Evolutionary conservation across 129 eudicot species (phyloP).

Genomic region (Arctium minus): DNA sequence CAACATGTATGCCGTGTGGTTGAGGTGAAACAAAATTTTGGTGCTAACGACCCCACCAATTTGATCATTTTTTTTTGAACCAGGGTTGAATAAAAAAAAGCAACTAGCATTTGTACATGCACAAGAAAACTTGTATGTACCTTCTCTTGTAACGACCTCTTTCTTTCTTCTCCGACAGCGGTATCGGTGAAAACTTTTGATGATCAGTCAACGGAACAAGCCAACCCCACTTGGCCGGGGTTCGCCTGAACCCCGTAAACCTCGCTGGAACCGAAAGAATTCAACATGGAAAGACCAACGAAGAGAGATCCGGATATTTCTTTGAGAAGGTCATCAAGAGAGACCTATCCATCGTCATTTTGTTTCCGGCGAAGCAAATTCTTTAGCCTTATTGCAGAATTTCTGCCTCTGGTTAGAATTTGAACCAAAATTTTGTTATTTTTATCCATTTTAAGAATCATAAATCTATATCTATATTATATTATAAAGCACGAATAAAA

Average conservation of each 20-base stretch:
- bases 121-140: background rate
- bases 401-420: constrained; percentile 22
- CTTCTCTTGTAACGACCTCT: constrained; percentile 69
- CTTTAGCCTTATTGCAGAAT: constrained; percentile 14
- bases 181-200: constrained; percentile 29
- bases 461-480: too few relatives aligned
- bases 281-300: constrained; percentile 3
- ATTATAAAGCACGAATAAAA: too few relatives aligned
- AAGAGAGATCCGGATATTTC: constrained; percentile 26
- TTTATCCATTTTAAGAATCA: too few relatives aligned
- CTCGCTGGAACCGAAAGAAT: constrained; percentile 9
- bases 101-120: background rate
- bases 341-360: background rate
- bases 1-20: too few relatives aligned
- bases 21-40: background rate
- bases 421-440: background rate
- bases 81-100: too few relatives aligned
- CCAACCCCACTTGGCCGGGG: constrained; percentile 1
- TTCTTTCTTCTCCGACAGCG: constrained; percentile 35
- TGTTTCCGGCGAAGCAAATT: constrained; percentile 7
- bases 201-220: constrained; percentile 11
- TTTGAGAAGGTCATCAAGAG: constrained; percentile 13
- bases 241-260: constrained; percentile 24
- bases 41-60: background rate
- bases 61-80: too few relatives aligned